Base-by-base conservation (phyloP, 257 asterid species). In the Solanum microdontum region DNA sequence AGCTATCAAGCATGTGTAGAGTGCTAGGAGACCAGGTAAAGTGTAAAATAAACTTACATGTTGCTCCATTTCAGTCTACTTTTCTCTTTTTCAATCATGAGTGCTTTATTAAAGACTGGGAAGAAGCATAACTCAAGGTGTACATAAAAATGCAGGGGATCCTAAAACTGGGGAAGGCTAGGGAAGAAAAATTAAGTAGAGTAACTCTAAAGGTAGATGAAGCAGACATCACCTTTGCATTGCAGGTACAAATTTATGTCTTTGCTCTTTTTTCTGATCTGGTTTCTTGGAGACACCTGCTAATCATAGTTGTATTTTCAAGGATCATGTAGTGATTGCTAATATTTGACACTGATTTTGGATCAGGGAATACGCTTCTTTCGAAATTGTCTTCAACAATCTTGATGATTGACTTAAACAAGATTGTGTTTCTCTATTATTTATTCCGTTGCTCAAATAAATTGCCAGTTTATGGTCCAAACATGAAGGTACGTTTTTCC, bases 21-120 rank as follows among this genome's bases (percentile, higher is more conserved):
- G 98, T 95, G 87, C 95, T 97, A 13, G 98, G 91, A 75, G 99
- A 97, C 90, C 99, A 97, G 99, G 99, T 95, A 91, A 90, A 45
- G 40, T 70, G 15, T 26, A 26, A 37, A 28, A 23, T 34, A 82
- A 24, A 83, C 72, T 64, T 64, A 64, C 36, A 51, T 28, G 30
- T 33, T 32, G 12, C 60, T 30, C 24, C 86, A 72, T 68, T 64
- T 84, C 30, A 11, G 70, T 84, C 12, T 10, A 8, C 39, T 19
- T 73, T 55, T 12, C 26, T 66, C 69, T 82, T 45, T 82, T 28
- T 82, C 70, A 82, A 48, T 82, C 70, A 30, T 19, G 43, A 48
- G 43, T 30, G 12, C 30, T 82, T 36, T 14, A 23, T 82, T 48
- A 48, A 82, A 30, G 45, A 82, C 58, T 11, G 21, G 43, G 45